phyloP scores from a whole-genome alignment of 257 asterid species.

The Solanum chilense region DNA sequence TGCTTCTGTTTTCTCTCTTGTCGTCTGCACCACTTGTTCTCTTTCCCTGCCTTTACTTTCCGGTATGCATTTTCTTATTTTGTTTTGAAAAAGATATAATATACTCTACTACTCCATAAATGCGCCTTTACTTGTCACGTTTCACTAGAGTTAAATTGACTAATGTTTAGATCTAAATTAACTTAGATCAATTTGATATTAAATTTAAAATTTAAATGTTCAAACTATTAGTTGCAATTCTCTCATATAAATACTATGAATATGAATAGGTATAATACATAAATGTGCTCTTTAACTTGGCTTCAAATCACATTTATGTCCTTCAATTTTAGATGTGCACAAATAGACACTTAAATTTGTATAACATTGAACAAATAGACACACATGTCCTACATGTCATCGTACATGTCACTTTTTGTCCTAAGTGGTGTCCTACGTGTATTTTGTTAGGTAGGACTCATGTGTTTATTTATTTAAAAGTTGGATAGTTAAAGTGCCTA shows the following conservation, averaged over 20 bases:
- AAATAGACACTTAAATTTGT: too few relatives aligned
- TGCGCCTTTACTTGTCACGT: neutral
- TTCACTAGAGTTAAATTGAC: neutral
- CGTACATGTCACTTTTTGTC: too few relatives aligned
- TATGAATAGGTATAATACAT: neutral
- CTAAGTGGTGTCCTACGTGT: too few relatives aligned
- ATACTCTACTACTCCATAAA: neutral
- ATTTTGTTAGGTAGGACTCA: too few relatives aligned
- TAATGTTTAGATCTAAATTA: neutral
- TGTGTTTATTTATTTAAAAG: too few relatives aligned
- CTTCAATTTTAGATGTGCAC: too few relatives aligned
- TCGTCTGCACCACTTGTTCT: constrained; percentile 62
- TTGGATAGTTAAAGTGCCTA: too few relatives aligned
- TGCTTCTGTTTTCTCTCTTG: constrained; percentile 42
- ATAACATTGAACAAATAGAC: too few relatives aligned
- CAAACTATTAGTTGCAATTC: neutral
- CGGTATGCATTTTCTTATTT: constrained; percentile 19
- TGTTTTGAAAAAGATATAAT: neutral
- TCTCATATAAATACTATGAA: neutral
- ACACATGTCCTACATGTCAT: too few relatives aligned
- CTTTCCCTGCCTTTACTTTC: constrained; percentile 78
- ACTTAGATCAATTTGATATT: neutral
- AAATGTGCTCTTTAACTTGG: too few relatives aligned
- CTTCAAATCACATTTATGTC: too few relatives aligned
- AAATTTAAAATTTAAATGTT: neutral